Evolutionary conservation across 768 basidiomycete genomes (phyloP).

Genomic region (Sarcodon aspratus): DNA sequence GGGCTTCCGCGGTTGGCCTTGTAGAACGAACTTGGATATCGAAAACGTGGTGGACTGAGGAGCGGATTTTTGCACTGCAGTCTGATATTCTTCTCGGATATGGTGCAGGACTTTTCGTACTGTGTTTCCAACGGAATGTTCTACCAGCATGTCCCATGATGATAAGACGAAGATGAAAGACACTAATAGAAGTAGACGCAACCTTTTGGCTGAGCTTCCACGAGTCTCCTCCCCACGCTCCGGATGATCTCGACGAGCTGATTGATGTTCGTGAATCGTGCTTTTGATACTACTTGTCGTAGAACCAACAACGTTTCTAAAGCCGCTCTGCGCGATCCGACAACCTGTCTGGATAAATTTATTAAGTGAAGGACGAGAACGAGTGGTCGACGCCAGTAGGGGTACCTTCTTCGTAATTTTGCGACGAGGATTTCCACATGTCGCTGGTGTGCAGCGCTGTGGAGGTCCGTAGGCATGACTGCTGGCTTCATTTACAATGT

Average conservation of each 20-base stretch:
- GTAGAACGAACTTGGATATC: slow-evolving; percentile 74
- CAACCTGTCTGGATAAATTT: slow-evolving; percentile 56
- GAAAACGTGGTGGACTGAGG: slow-evolving; percentile 37
- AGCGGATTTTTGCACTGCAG: slow-evolving; percentile 47
- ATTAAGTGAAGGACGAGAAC: slow-evolving; percentile 1
- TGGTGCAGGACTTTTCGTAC: slow-evolving; percentile 88
- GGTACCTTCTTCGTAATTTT: slow-evolving; percentile 63
- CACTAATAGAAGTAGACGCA: slow-evolving; percentile 1
- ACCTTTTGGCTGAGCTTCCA: slow-evolving; percentile 96
- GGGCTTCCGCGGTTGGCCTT: slow-evolving; percentile 58
- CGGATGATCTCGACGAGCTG: slow-evolving; percentile 76
- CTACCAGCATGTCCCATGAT: slow-evolving; percentile 27
- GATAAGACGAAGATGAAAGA: slow-evolving; percentile 1
- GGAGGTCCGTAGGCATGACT: slow-evolving; percentile 31
- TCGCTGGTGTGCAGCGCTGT: slow-evolving; percentile 33
- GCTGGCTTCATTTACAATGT: not conserved
- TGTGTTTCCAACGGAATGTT: slow-evolving; percentile 92
- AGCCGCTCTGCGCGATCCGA: slow-evolving; percentile 84
- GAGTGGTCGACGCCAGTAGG: slow-evolving; percentile 10
- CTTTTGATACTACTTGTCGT: slow-evolving; percentile 81
- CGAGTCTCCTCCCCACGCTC: slow-evolving; percentile 65
- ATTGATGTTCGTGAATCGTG: slow-evolving; percentile 78
- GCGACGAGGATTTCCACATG: slow-evolving; percentile 60
- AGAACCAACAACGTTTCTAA: slow-evolving; percentile 83
- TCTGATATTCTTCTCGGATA: slow-evolving; percentile 89